Evolutionary conservation across 2,329 filamentous ascomycete species (phyloP).

Genomic region (Uncinocarpus reesii): DNA sequence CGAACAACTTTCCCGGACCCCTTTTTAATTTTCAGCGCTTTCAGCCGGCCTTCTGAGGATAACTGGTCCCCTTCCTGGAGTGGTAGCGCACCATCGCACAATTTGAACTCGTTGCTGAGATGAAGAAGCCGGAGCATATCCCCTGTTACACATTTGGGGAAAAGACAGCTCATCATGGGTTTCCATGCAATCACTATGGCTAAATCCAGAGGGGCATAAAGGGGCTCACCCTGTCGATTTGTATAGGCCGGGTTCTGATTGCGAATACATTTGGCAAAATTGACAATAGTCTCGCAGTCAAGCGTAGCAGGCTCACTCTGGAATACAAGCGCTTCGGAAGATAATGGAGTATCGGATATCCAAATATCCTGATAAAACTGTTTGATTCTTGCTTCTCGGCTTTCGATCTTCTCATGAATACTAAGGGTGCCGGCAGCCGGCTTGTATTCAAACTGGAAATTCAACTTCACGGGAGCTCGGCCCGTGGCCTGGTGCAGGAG

Average conservation of each 20-base stretch:
- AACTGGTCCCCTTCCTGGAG: conserved; percentile 91
- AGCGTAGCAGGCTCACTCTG: not conserved
- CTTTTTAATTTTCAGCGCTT: conserved; percentile 85
- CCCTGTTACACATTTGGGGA: conserved; percentile 89
- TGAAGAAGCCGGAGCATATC: conserved; percentile 94
- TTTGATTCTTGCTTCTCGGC: conserved; percentile 63
- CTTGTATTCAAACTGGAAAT: conserved; percentile 79
- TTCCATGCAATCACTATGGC: conserved; percentile 97
- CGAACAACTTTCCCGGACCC: conserved; percentile 99
- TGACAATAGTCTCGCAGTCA: conserved; percentile 50
- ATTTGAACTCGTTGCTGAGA: conserved; percentile 93
- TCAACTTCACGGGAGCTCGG: conserved; percentile 79
- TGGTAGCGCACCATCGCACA: conserved; percentile 88
- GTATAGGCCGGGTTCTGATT: conserved; percentile 97
- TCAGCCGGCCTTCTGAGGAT: conserved; percentile 86
- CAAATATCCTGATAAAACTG: not conserved
- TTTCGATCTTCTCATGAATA: conserved; percentile 90
- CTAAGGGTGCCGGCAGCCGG: conserved; percentile 92
- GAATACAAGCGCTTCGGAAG: not conserved
- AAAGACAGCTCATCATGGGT: conserved; percentile 98
- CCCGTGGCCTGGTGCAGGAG: conserved; percentile 49
- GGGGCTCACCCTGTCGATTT: conserved; percentile 73
- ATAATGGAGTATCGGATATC: not conserved
- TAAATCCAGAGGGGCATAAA: conserved; percentile 88
- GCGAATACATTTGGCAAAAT: conserved; percentile 95